These are phyloP conservation scores for Entrophospora sp. DNA, from an alignment of 192 early-diverging fungal genomes.

Conservation along the genomic window DNA sequence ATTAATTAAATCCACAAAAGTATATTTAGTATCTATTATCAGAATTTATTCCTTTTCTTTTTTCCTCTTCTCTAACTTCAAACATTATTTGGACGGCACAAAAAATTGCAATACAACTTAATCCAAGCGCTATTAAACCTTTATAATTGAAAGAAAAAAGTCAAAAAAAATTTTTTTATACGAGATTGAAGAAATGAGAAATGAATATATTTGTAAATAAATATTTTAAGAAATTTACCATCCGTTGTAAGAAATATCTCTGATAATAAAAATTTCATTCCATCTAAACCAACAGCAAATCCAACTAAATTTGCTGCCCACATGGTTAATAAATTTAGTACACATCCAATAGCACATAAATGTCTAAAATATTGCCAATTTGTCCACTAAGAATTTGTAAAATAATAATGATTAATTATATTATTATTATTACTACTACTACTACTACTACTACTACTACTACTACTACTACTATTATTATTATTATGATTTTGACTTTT, in stretches of 20 bases:
- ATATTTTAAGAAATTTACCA: conserved; percentile 32
- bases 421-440: no score
- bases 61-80: conserved; percentile 70
- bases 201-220: neutral
- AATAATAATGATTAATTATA: no score
- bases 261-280: conserved; percentile 62
- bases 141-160: conserved; percentile 18
- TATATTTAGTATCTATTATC: conserved; percentile 1
- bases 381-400: conserved; percentile 51
- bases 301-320: conserved; percentile 96
- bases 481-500: neutral
- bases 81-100: conserved; percentile 68
- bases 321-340: conserved; percentile 86
- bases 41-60: conserved; percentile 34
- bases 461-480: no score
- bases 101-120: conserved; percentile 47
- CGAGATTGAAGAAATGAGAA: neutral
- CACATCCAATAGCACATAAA: conserved; percentile 73
- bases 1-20: no score
- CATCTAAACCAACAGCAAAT: conserved; percentile 83
- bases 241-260: conserved; percentile 49
- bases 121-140: conserved; percentile 40
- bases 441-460: no score
- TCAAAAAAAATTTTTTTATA: neutral
- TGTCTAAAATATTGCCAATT: conserved; percentile 56